These are phyloP conservation scores for Trypanosoma avium DNA, from an alignment of 208 protist genomes.

Conservation along the genomic window DNA sequence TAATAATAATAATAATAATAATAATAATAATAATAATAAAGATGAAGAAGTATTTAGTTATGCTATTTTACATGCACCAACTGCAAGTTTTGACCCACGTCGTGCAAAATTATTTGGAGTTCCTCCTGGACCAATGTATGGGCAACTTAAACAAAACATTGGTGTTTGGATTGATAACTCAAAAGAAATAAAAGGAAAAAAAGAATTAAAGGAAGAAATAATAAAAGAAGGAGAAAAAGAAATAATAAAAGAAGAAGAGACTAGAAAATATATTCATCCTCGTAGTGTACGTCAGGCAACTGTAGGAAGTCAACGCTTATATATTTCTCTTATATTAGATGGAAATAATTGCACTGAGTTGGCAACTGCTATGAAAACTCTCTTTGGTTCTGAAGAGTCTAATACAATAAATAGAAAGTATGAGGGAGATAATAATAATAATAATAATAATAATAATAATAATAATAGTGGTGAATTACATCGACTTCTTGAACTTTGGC, in stretches of 20 bases:
- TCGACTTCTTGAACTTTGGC: conserved; percentile 17
- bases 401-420: neutral
- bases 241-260: neutral
- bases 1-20: no score
- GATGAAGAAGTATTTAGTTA: conserved; percentile 50
- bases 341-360: conserved; percentile 49
- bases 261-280: conserved; percentile 50
- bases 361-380: conserved; percentile 31
- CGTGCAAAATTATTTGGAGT: conserved; percentile 62
- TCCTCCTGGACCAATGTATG: conserved; percentile 64
- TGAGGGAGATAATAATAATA: neutral
- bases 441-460: neutral
- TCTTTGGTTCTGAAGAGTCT: conserved; percentile 32
- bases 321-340: conserved; percentile 79
- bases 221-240: neutral
- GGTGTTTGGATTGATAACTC: conserved; percentile 37
- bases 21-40: no score
- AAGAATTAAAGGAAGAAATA: neutral
- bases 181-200: neutral
- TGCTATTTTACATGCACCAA: conserved; percentile 54
- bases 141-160: conserved; percentile 59
- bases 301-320: conserved; percentile 43
- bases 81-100: conserved; percentile 45
- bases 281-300: conserved; percentile 60
- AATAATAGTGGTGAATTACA: neutral